Percentiles rank a stretch among this genome's conserved stretches.
phyloP scores from a whole-genome alignment of 225 moss, liverwort and hornwort species.

The Bryoerythrophyllum caledonicum region DNA sequence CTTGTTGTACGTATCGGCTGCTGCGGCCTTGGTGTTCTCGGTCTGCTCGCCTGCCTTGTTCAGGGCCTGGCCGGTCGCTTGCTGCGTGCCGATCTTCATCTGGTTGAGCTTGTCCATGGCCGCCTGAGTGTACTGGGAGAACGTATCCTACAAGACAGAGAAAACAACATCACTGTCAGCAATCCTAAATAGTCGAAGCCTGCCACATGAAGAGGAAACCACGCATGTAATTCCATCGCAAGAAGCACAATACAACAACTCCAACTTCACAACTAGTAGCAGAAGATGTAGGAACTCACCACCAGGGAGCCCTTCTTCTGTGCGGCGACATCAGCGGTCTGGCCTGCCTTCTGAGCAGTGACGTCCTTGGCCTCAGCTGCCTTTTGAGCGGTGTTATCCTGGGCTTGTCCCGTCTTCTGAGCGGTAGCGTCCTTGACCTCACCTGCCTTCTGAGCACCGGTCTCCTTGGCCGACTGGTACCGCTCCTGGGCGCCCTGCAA shows the following conservation, averaged over 20 bases:
- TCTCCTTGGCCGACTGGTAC: slow-evolving; percentile 28
- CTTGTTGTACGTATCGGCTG: slow-evolving; percentile 22
- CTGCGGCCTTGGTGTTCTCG: slow-evolving; percentile 10
- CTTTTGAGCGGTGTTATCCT: slow-evolving; percentile 11
- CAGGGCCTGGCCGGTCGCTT: slow-evolving; percentile 14
- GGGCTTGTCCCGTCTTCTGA: neutral
- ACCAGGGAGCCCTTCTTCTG: slow-evolving; percentile 19
- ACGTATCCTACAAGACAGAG: slow-evolving; percentile 1
- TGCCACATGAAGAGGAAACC: neutral
- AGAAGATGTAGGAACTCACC: neutral
- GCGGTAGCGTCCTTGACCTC: slow-evolving; percentile 15
- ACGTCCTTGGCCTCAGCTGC: slow-evolving; percentile 13
- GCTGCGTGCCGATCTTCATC: slow-evolving; percentile 27
- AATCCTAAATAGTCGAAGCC: neutral
- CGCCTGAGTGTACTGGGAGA: slow-evolving; percentile 35
- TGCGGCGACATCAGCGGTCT: slow-evolving; percentile 20
- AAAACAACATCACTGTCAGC: neutral
- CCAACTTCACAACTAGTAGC: no score
- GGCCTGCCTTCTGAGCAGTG: slow-evolving; percentile 12
- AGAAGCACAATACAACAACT: no score
- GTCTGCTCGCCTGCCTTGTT: slow-evolving; percentile 19
- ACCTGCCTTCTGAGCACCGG: slow-evolving; percentile 10
- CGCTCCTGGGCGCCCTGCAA: slow-evolving; percentile 34
- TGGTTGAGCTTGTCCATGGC: slow-evolving; percentile 38
- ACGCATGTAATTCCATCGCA: no score